Evolutionary conservation across 2,329 filamentous ascomycete species (phyloP).

Genomic region (Lithohypha guttulata): DNA sequence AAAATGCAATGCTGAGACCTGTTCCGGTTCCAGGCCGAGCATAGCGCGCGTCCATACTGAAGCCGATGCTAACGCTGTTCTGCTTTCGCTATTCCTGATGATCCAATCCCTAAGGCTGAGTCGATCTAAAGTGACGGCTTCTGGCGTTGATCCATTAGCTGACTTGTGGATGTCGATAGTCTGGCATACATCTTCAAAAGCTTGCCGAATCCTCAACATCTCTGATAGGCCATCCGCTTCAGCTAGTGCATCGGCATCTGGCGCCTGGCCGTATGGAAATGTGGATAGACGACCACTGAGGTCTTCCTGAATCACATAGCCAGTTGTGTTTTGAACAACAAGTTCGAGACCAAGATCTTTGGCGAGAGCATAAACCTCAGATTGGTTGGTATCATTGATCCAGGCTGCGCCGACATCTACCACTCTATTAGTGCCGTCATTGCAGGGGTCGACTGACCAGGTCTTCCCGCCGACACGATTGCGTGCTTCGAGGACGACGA

Average conservation of each 20-base stretch:
- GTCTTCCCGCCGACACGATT: conserved; percentile 45
- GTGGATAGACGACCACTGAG: conserved; percentile 21
- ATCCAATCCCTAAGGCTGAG: conserved; percentile 33
- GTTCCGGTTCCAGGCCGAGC: conserved; percentile 40
- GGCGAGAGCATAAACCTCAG: conserved; percentile 23
- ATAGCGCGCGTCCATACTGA: conserved; percentile 34
- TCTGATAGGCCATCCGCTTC: conserved; percentile 14
- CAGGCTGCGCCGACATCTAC: conserved; percentile 29
- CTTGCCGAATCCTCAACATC: conserved; percentile 27
- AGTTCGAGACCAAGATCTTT: conserved; percentile 24
- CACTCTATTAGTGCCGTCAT: conserved; percentile 26
- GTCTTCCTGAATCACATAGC: conserved; percentile 25
- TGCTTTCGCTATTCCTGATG: conserved; percentile 23
- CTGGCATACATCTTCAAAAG: conserved; percentile 32
- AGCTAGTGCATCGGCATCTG: conserved; percentile 11
- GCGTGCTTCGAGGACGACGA: conserved; percentile 40
- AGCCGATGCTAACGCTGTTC: conserved; percentile 24
- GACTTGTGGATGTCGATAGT: conserved; percentile 23
- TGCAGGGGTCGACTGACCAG: conserved; percentile 27
- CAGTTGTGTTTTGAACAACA: conserved; percentile 25
- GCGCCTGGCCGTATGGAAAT: conserved; percentile 27
- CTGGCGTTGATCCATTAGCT: too few relatives aligned
- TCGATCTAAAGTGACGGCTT: too few relatives aligned
- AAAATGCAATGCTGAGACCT: conserved; percentile 44
- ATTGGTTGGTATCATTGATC: conserved; percentile 33